A percentile compares a stretch with the other conserved stretches of the same genome.
Evolutionary conservation across 2,329 filamentous ascomycete genomes (phyloP).

Genomic region (Neoscytalidium dimidiatum): DNA sequence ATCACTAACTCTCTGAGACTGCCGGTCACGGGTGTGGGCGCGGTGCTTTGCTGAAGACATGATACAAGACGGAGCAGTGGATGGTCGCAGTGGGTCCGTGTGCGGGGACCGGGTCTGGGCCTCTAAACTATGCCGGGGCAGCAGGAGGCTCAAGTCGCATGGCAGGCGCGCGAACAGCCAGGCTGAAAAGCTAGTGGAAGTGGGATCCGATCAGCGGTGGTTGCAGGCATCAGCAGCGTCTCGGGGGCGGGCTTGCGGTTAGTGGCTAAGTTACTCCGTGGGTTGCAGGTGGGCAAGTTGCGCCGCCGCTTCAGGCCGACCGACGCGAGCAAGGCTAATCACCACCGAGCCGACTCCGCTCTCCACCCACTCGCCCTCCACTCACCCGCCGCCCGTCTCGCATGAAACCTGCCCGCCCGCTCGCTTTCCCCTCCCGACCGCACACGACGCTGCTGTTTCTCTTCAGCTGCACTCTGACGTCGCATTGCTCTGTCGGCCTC

Average conservation of each 20-base stretch:
- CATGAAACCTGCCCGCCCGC: background rate
- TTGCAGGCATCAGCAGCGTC: background rate
- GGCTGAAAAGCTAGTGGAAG: background rate
- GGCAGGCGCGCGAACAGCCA: background rate
- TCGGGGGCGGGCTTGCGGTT: background rate
- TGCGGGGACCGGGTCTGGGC: background rate
- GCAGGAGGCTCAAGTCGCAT: background rate
- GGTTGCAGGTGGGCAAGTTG: background rate
- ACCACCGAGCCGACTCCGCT: background rate
- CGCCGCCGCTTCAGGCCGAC: background rate
- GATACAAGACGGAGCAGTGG: background rate
- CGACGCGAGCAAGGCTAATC: background rate
- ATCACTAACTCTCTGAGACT: constrained; percentile 28
- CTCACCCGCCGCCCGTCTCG: background rate
- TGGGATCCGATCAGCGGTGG: constrained; percentile 6
- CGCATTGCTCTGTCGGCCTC: background rate
- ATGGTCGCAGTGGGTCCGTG: background rate
- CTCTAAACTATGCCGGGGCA: constrained; percentile 1
- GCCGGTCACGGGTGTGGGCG: background rate
- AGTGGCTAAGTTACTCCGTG: background rate
- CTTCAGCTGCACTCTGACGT: background rate
- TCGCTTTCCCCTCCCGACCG: constrained; percentile 5
- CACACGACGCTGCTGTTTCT: background rate
- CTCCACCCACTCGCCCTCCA: background rate
- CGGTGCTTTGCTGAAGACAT: constrained; percentile 17